These are phyloP conservation scores for Coemansia sp. DNA, from an alignment of 192 early-diverging fungal species.

Conservation along the genomic window DNA sequence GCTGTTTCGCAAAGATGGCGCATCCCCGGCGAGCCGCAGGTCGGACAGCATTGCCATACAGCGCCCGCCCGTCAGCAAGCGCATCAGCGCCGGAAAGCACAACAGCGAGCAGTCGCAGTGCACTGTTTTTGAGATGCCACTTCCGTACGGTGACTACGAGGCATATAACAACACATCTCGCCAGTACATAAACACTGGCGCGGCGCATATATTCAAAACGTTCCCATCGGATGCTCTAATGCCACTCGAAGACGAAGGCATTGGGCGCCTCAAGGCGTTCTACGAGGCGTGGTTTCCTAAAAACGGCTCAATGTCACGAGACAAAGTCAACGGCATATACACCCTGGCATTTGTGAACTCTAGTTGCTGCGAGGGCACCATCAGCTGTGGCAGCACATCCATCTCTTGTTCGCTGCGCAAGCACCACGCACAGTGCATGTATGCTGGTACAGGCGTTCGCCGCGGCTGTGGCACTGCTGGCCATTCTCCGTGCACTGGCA, in stretches of 20 bases:
- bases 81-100: background rate
- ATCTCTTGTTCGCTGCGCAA: constrained; percentile 13
- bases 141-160: constrained; percentile 27
- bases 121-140: constrained; percentile 11
- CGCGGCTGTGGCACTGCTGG: constrained; percentile 10
- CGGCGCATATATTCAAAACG: constrained; percentile 35
- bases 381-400: constrained; percentile 10
- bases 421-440: constrained; percentile 37
- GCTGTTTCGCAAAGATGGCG: constrained; percentile 20
- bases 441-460: constrained; percentile 36
- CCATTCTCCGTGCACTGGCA: constrained; percentile 21
- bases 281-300: constrained; percentile 46
- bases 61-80: background rate
- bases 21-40: background rate
- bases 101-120: background rate
- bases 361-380: constrained; percentile 16
- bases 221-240: constrained; percentile 29
- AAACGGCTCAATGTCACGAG: constrained; percentile 17
- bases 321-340: constrained; percentile 45
- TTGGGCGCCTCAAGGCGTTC: constrained; percentile 41
- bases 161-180: constrained; percentile 27
- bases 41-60: background rate
- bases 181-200: constrained; percentile 20
- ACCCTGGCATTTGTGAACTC: constrained; percentile 21
- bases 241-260: constrained; percentile 42